These are phyloP conservation scores for Obelidium mucronatum DNA, from an alignment of 192 early-diverging fungal species.

Conservation along the genomic window DNA sequence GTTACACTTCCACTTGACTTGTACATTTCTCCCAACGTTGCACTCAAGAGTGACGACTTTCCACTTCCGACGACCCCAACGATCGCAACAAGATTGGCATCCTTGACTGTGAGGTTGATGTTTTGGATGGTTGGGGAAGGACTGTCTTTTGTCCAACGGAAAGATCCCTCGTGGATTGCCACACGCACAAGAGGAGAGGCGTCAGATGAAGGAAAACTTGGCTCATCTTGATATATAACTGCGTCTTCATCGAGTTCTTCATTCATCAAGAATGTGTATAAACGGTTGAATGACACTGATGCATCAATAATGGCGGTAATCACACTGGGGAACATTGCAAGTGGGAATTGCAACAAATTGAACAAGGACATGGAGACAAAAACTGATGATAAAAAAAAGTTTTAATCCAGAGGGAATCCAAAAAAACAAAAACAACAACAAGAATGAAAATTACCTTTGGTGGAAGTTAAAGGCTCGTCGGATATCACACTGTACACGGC, in stretches of 20 bases:
- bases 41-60: slow-evolving; percentile 79
- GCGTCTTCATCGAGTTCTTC: slow-evolving; percentile 82
- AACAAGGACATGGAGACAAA: slow-evolving; percentile 93
- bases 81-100: slow-evolving; percentile 56
- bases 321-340: slow-evolving; percentile 83
- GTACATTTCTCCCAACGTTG: slow-evolving; percentile 87
- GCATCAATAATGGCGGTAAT: slow-evolving; percentile 81
- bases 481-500: slow-evolving; percentile 73
- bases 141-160: slow-evolving; percentile 52
- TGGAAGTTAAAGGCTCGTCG: slow-evolving; percentile 65
- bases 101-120: slow-evolving; percentile 63
- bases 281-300: slow-evolving; percentile 81
- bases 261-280: slow-evolving; percentile 78
- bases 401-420: not conserved
- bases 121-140: slow-evolving; percentile 49
- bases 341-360: slow-evolving; percentile 90
- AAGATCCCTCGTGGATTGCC: slow-evolving; percentile 48
- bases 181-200: slow-evolving; percentile 41
- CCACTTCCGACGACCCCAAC: slow-evolving; percentile 72
- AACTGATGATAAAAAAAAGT: slow-evolving; percentile 39
- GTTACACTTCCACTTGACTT: slow-evolving; percentile 68
- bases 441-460: slow-evolving; percentile 47
- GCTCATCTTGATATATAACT: slow-evolving; percentile 55
- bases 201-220: slow-evolving; percentile 12
- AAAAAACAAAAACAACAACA: slow-evolving; percentile 12